phyloP scores from a whole-genome alignment of 2,329 filamentous ascomycete species.

The Fonsecaea nubica region DNA sequence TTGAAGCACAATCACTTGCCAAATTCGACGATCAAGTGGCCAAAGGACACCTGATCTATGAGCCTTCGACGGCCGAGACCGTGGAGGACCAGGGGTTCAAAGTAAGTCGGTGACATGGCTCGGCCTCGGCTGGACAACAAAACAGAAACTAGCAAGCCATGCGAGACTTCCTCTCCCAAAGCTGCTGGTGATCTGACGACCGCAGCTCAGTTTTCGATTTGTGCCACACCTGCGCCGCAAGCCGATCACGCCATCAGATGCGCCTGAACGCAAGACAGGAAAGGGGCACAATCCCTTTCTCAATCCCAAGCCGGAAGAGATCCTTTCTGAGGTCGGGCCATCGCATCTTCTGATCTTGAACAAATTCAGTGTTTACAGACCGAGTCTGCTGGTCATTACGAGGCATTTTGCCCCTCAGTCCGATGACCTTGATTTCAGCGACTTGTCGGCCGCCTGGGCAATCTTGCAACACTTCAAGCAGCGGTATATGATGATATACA shows the following conservation, averaged over 20 bases:
- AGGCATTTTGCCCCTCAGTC: slow-evolving; percentile 48
- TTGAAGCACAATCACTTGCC: slow-evolving; percentile 39
- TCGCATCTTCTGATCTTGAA: slow-evolving; percentile 41
- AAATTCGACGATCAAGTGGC: slow-evolving; percentile 40
- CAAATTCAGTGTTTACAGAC: slow-evolving; percentile 42
- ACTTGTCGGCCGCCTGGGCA: slow-evolving; percentile 49
- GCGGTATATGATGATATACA: slow-evolving; percentile 52
- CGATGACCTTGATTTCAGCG: slow-evolving; percentile 47
- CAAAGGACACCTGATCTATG: slow-evolving; percentile 38
- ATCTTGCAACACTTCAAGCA: slow-evolving; percentile 43
- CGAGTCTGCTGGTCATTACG: slow-evolving; percentile 51
- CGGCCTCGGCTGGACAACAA: neutral
- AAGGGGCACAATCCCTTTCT: slow-evolving; percentile 39
- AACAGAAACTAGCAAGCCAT: neutral
- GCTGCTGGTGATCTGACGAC: neutral
- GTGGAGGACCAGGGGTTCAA: slow-evolving; percentile 40
- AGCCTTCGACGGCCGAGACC: slow-evolving; percentile 36
- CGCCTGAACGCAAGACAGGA: slow-evolving; percentile 37
- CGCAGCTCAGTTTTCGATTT: slow-evolving; percentile 38
- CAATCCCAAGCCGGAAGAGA: slow-evolving; percentile 40
- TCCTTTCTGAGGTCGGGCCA: slow-evolving; percentile 36
- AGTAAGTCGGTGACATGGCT: slow-evolving; percentile 27
- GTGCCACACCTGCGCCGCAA: slow-evolving; percentile 40
- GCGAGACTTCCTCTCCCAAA: neutral
- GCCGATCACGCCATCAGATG: slow-evolving; percentile 40